Conservation (phyloP, 164 flowering plant species). For the Dillenia turbinata region DNA sequence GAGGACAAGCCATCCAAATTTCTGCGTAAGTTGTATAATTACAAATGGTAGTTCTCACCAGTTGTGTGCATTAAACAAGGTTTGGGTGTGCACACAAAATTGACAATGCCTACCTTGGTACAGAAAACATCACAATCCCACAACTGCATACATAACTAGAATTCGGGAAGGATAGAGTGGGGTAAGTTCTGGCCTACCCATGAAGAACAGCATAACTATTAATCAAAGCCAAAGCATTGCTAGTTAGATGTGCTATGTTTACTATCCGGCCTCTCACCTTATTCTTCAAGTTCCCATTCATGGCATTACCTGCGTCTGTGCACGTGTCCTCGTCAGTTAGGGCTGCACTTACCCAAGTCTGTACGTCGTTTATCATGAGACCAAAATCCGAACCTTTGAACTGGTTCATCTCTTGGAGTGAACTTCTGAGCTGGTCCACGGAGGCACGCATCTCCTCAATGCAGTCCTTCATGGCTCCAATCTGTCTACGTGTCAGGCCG, state of each 20-base stretch:
- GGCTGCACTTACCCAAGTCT: constrained; percentile 83
- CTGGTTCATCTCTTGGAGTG: constrained; percentile 43
- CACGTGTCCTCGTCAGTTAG: constrained; percentile 61
- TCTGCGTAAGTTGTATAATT: too few species aligned
- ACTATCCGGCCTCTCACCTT: constrained; percentile 6
- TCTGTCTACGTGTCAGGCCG: constrained; percentile 35
- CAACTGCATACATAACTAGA: background rate
- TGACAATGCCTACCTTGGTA: background rate
- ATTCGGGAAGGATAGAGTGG: background rate
- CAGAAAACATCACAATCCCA: background rate
- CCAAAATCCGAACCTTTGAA: constrained; percentile 20
- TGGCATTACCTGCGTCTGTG: constrained; percentile 30
- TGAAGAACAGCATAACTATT: constrained; percentile 6
- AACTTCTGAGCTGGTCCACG: constrained; percentile 34
- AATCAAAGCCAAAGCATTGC: constrained; percentile 26
- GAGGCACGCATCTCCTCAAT: constrained; percentile 46
- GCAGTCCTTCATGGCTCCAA: constrained; percentile 54
- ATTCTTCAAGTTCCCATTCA: constrained; percentile 16
- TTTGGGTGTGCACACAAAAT: background rate
- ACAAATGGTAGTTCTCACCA: background rate
- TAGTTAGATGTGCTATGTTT: constrained; percentile 16
- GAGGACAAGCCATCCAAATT: too few species aligned
- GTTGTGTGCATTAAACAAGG: background rate
- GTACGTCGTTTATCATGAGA: constrained; percentile 38
- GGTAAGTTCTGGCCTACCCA: too few species aligned